These are phyloP conservation scores for Ceratobasidium sp. DNA, from an alignment of 1,284 basidiomycete species.

Conservation along the genomic window DNA sequence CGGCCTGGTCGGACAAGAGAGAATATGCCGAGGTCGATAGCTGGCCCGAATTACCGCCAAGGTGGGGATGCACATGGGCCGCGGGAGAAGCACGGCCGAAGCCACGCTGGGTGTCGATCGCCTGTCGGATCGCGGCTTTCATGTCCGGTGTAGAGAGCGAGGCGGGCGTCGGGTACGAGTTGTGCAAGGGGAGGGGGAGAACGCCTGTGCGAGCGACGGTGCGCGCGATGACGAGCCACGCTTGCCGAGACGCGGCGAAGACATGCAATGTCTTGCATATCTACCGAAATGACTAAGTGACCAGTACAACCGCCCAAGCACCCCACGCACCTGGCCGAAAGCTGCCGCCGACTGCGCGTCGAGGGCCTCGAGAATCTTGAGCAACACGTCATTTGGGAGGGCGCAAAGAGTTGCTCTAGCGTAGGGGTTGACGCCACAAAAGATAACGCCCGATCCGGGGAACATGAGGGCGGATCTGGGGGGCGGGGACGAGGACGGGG, in stretches of 20 bases:
- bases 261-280: constrained; percentile 39
- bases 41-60: constrained; percentile 39
- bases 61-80: constrained; percentile 43
- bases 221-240: constrained; percentile 41
- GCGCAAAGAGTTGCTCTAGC: constrained; percentile 33
- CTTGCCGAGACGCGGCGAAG: constrained; percentile 40
- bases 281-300: constrained; percentile 26
- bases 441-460: constrained; percentile 14
- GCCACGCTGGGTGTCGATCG: constrained; percentile 29
- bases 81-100: constrained; percentile 43
- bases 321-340: constrained; percentile 15
- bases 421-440: constrained; percentile 31
- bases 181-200: constrained; percentile 34
- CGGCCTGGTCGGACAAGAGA: constrained; percentile 33
- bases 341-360: constrained; percentile 29
- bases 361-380: constrained; percentile 41
- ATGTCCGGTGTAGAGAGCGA: constrained; percentile 35
- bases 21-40: constrained; percentile 35
- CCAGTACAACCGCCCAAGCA: background rate
- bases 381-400: constrained; percentile 40
- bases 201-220: constrained; percentile 31
- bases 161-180: constrained; percentile 32
- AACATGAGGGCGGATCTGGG: constrained; percentile 1
- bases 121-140: constrained; percentile 39
- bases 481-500: background rate